Base-by-base conservation (phyloP, 352 stramenopile genomes). In the Halophytophthora polymorphica region DNA sequence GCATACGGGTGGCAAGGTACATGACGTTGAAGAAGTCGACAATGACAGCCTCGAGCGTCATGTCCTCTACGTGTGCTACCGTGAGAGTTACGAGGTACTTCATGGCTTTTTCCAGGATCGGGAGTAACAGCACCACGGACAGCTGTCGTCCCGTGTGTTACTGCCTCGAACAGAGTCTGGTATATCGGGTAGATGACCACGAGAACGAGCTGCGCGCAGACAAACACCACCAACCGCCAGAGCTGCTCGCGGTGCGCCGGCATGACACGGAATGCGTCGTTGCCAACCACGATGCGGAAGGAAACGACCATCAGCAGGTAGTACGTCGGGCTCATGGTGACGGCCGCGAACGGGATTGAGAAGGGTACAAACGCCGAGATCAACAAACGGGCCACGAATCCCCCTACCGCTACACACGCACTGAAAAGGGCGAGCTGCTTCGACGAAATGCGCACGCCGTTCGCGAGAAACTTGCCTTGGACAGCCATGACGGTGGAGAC, bases 1-100 rank as follows among this genome's bases (percentile, higher is more conserved):
- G 57, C 40, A 65, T 53, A n/a, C 40, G 39, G 1, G 45, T 50
- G 3, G 57, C 51, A 22, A 65, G 4, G 45, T 59, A 60, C 33
- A 61, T 21, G 40, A 51, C 45, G 51, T 61, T 61, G 57, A 65
- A 65, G 33, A 60, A 54, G 10, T 56, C 45, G 12, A 60, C 45
- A 4, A 65, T 60, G 3, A 54, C 57, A 11, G 41, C 31, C 5
- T 50, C 34, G 1, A 51, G 57, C 0, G 57, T 45, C 21, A 53
- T 21, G 28, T 66, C 57, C 37, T 61, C 46, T 21, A 66, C 43
- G 21, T 58, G 45, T 0, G 46, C 34, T 3, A 50, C 50, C 8
- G 31, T 56, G 3, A 50, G 23, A 12, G 51, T 49, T 1, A 66
- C 39, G 15, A 56, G 11, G 17, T 66, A 56, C 11, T 58, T 53